Conservation (phyloP, 2,329 filamentous ascomycete species). For the Plectosphaerella plurivora region DNA sequence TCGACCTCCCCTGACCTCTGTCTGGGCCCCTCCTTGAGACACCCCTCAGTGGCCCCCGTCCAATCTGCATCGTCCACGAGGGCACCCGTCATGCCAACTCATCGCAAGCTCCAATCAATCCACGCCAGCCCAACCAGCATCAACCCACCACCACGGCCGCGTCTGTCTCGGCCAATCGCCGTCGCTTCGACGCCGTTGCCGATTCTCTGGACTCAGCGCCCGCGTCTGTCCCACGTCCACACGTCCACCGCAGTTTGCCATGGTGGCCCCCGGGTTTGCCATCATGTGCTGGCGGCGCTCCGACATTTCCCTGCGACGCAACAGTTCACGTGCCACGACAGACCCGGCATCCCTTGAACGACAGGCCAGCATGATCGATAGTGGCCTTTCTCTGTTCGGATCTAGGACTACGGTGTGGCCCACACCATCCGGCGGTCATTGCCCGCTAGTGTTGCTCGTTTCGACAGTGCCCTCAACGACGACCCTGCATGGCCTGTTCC, state of each 20-base stretch:
- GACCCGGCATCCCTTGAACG: too few relatives aligned
- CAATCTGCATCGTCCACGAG: constrained; percentile 16
- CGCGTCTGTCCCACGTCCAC: neutral
- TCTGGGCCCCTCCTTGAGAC: constrained; percentile 1
- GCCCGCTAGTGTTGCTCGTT: too few relatives aligned
- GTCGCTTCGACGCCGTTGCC: too few relatives aligned
- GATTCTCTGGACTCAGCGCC: too few relatives aligned
- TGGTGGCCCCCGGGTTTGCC: neutral
- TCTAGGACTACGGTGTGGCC: too few relatives aligned
- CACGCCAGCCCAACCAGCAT: constrained; percentile 4
- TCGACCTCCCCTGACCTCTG: neutral
- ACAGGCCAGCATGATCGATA: too few relatives aligned
- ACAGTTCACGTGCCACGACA: neutral
- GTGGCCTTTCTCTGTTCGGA: too few relatives aligned
- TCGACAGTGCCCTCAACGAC: too few relatives aligned
- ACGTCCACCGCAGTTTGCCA: neutral
- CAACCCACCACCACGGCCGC: neutral
- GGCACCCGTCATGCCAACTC: constrained; percentile 12
- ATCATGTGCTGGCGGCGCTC: neutral
- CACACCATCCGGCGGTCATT: too few relatives aligned
- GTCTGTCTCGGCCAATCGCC: constrained; percentile 1
- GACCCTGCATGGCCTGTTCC: too few relatives aligned
- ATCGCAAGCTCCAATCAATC: constrained; percentile 13
- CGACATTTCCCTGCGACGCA: neutral
- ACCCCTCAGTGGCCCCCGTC: constrained; percentile 7